phyloP scores from a whole-genome alignment of 2,329 filamentous ascomycete genomes.

The Dactylellina leptospora region DNA sequence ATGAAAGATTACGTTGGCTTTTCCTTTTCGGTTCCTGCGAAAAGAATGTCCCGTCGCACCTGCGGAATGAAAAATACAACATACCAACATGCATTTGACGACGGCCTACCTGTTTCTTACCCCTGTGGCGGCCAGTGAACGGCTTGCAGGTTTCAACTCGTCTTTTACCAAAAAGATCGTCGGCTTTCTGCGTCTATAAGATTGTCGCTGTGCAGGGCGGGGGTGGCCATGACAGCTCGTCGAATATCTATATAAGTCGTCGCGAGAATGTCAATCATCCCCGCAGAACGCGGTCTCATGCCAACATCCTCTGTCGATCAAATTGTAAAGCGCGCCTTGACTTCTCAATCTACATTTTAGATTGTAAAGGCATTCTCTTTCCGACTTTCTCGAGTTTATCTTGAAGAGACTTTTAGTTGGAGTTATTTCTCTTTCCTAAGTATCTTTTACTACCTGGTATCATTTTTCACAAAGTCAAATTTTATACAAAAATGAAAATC shows the following conservation, averaged over 20 bases:
- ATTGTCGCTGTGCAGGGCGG: slow-evolving; percentile 7
- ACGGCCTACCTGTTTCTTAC: not conserved
- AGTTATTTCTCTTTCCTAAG: no score
- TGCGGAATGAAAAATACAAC: not conserved
- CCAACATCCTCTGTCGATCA: slow-evolving; percentile 6
- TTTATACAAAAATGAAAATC: not conserved
- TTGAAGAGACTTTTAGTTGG: not conserved
- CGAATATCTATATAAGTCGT: slow-evolving; percentile 18
- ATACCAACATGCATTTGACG: not conserved
- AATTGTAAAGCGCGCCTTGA: not conserved
- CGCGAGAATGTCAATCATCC: not conserved
- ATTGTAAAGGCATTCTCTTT: no score
- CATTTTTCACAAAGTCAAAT: not conserved
- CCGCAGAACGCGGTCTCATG: not conserved
- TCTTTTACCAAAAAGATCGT: not conserved
- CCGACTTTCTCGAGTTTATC: no score
- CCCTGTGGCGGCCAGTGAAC: slow-evolving; percentile 8
- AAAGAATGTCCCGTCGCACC: not conserved
- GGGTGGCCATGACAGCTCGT: not conserved
- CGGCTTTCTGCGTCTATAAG: slow-evolving; percentile 6
- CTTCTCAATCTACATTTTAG: not conserved
- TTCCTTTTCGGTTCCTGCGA: not conserved
- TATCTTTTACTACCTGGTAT: no score
- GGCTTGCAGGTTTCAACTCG: not conserved
- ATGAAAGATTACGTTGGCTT: no score